phyloP scores from a whole-genome alignment of 2,329 filamentous ascomycete genomes.

The Ceratocystis lukuohia region DNA sequence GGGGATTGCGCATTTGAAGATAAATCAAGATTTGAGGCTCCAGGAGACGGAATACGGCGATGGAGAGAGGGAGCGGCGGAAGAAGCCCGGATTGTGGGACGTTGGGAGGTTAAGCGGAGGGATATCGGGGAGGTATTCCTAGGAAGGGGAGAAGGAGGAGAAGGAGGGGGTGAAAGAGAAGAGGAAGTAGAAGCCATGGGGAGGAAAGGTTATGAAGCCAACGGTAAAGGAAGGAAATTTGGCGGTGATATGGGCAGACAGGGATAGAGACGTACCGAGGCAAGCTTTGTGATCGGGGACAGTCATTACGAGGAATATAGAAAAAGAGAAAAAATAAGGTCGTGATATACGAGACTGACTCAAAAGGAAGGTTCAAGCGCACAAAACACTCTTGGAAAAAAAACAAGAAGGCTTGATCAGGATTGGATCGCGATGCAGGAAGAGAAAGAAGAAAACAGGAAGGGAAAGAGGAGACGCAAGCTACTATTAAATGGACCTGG shows the following conservation, averaged over 20 bases:
- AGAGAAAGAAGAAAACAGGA: constrained; percentile 14
- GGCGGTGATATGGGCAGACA: constrained; percentile 23
- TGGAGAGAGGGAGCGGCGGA: background rate
- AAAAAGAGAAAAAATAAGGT: constrained; percentile 11
- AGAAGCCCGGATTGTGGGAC: background rate
- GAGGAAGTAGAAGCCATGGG: constrained; percentile 29
- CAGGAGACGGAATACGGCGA: background rate
- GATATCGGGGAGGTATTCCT: background rate
- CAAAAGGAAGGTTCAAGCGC: constrained; percentile 19
- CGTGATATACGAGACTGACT: constrained; percentile 14
- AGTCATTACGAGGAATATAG: constrained; percentile 31
- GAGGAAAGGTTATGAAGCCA: too few species aligned
- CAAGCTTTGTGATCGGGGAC: constrained; percentile 47
- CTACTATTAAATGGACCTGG: constrained; percentile 17
- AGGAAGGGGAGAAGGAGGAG: constrained; percentile 5
- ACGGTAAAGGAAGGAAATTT: background rate
- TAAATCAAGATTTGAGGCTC: background rate
- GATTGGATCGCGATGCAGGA: constrained; percentile 13
- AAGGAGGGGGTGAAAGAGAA: constrained; percentile 36
- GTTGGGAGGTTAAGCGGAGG: background rate
- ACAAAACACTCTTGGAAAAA: constrained; percentile 11
- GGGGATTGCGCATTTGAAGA: background rate
- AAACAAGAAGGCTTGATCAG: constrained; percentile 13
- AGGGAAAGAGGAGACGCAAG: background rate
- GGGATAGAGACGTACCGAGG: constrained; percentile 40